A percentile compares a stretch with the other conserved stretches of the same genome.
phyloP scores from a whole-genome alignment of 164 flowering plant species.

The Liquidambar formosana region DNA sequence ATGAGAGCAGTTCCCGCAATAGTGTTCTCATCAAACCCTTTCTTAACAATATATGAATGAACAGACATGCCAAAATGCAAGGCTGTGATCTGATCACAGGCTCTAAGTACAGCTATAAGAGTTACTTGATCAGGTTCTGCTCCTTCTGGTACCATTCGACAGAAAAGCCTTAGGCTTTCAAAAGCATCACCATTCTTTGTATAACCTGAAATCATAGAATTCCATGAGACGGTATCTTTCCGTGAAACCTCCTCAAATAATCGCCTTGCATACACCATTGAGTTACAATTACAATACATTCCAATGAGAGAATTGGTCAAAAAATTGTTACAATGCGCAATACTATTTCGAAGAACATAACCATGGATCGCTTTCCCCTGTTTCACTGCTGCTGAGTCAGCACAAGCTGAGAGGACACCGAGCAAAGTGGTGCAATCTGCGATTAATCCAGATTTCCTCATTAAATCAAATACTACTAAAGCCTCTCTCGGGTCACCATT shows the following conservation, averaged over 20 bases:
- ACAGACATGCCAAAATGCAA: constrained; percentile 29
- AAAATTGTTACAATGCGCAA: constrained; percentile 13
- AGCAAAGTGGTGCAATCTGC: constrained; percentile 40
- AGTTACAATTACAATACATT: constrained; percentile 33
- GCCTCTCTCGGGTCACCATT: constrained; percentile 34
- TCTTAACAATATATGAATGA: constrained; percentile 24
- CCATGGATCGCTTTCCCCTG: constrained; percentile 43
- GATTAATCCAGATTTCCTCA: constrained; percentile 23
- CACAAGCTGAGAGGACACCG: constrained; percentile 35
- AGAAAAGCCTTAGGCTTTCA: constrained; percentile 28
- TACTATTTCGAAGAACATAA: constrained; percentile 26
- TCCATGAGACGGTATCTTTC: constrained; percentile 34
- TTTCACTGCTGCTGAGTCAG: constrained; percentile 24
- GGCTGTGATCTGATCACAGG: constrained; percentile 30
- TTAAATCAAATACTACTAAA: constrained; percentile 21
- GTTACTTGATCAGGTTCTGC: constrained; percentile 35
- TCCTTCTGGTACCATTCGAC: constrained; percentile 28
- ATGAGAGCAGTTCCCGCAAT: constrained; percentile 39
- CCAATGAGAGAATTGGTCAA: constrained; percentile 44
- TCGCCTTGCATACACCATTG: constrained; percentile 13
- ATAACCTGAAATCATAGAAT: constrained; percentile 32
- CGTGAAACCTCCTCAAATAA: constrained; percentile 16
- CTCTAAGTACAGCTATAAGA: constrained; percentile 25
- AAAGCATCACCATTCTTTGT: constrained; percentile 24
- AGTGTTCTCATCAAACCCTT: constrained; percentile 26